A percentile compares a stretch with the other conserved stretches of the same genome.
These are phyloP conservation scores for Panellus pusillus DNA, from an alignment of 768 basidiomycete genomes.

Conservation along the genomic window DNA sequence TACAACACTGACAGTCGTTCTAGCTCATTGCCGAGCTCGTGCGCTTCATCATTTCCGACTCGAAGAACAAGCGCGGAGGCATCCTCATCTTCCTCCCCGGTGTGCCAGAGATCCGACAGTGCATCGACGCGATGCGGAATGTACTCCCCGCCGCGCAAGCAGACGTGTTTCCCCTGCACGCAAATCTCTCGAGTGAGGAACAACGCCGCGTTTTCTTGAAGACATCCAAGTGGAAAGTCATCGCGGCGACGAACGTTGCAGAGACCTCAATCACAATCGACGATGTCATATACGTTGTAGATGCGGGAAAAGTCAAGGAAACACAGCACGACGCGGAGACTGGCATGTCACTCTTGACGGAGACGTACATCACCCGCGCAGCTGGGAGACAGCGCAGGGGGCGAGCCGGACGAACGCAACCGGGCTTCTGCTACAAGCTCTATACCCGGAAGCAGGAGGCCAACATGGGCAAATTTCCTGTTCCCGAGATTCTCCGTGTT, in stretches of 20 bases:
- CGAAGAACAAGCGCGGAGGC: conserved; percentile 52
- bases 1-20: background rate
- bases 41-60: conserved; percentile 53
- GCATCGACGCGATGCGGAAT: conserved; percentile 58
- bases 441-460: conserved; percentile 75
- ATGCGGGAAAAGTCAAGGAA: conserved; percentile 86
- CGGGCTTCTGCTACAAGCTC: conserved; percentile 85
- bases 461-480: conserved; percentile 68
- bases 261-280: conserved; percentile 94
- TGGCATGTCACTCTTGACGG: conserved; percentile 73
- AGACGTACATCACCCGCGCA: conserved; percentile 77
- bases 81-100: conserved; percentile 91
- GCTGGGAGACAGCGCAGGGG: conserved; percentile 84
- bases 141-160: conserved; percentile 35
- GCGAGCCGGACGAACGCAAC: conserved; percentile 84
- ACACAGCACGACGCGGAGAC: conserved; percentile 69
- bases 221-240: conserved; percentile 73
- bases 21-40: conserved; percentile 71
- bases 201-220: conserved; percentile 75
- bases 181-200: conserved; percentile 83
- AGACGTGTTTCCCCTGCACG: conserved; percentile 79
- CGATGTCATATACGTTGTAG: conserved; percentile 83
- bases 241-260: conserved; percentile 89
- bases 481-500: conserved; percentile 86
- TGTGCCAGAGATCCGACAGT: conserved; percentile 82